Evolutionary conservation across 257 asterid genomes (phyloP).

Genomic region (Perilla frutescens): DNA sequence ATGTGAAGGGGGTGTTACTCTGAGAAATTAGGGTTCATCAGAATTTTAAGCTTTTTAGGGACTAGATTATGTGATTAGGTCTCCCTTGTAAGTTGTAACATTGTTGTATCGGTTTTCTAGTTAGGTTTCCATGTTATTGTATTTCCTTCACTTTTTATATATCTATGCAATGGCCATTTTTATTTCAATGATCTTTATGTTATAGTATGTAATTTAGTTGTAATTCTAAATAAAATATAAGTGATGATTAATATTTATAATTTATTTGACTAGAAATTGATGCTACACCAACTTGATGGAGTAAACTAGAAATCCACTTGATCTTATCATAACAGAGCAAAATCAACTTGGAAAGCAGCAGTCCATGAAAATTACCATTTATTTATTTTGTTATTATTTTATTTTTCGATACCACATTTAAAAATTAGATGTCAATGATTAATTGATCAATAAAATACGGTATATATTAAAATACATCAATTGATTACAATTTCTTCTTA

Average conservation of each 20-base stretch:
- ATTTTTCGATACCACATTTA: too few relatives aligned
- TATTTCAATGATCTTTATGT: neutral
- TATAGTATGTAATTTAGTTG: too few relatives aligned
- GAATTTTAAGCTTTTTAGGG: neutral
- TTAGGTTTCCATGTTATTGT: constrained; percentile 6
- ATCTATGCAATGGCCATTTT: neutral
- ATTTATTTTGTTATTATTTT: neutral
- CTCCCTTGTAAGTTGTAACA: neutral
- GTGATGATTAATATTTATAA: too few relatives aligned
- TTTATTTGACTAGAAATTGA: too few relatives aligned
- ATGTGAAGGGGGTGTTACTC: neutral
- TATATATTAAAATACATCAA: too few relatives aligned
- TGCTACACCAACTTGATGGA: neutral
- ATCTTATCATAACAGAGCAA: neutral
- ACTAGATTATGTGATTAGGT: neutral
- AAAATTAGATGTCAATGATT: too few relatives aligned
- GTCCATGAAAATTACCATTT: neutral
- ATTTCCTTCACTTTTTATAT: neutral
- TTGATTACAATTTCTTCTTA: too few relatives aligned
- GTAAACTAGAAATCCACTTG: neutral
- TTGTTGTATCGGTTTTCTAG: constrained; percentile 20
- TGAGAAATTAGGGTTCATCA: constrained; percentile 6
- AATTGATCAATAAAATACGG: too few relatives aligned
- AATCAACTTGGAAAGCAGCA: neutral
- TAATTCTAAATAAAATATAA: too few relatives aligned